A percentile compares a stretch with the other conserved stretches of the same genome.
Conservation (phyloP, 2,329 filamentous ascomycete species). For the Allantophomopsis lycopodina region DNA sequence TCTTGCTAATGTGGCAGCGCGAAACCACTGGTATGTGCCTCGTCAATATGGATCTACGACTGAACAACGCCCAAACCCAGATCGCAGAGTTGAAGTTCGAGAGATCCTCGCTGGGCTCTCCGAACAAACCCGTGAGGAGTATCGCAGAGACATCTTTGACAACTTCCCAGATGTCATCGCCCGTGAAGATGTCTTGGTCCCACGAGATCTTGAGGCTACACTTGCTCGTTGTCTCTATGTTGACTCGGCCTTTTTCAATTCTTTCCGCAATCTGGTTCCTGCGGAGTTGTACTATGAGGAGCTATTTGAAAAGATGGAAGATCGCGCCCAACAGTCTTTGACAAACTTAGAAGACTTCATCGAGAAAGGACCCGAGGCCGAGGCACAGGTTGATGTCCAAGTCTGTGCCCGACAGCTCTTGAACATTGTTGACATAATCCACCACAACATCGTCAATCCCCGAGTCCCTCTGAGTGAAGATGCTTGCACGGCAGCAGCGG, state of each 20-base stretch:
- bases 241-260: slow-evolving; percentile 1
- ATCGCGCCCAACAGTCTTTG: not conserved
- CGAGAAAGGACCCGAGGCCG: not conserved
- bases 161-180: not conserved
- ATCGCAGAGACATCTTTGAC: slow-evolving; percentile 1
- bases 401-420: not conserved
- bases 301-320: slow-evolving; percentile 2
- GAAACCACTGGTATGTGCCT: not conserved
- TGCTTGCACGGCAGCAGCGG: not conserved
- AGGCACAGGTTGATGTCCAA: not conserved
- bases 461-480: not conserved
- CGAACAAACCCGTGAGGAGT: slow-evolving; percentile 1
- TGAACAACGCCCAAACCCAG: not conserved
- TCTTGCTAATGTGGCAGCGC: not conserved
- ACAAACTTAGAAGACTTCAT: not conserved
- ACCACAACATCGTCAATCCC: not conserved
- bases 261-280: slow-evolving; percentile 1
- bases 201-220: not conserved
- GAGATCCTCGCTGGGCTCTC: slow-evolving; percentile 2
- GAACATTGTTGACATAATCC: not conserved
- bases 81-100: not conserved
- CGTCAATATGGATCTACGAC: not conserved
- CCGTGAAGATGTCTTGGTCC: not conserved
- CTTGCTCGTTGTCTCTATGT: not conserved
- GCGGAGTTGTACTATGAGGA: not conserved